Percentiles rank a stretch among this genome's conserved stretches.
phyloP scores from a whole-genome alignment of 192 early-diverging fungal genomes.

The Gigaspora rosea region DNA sequence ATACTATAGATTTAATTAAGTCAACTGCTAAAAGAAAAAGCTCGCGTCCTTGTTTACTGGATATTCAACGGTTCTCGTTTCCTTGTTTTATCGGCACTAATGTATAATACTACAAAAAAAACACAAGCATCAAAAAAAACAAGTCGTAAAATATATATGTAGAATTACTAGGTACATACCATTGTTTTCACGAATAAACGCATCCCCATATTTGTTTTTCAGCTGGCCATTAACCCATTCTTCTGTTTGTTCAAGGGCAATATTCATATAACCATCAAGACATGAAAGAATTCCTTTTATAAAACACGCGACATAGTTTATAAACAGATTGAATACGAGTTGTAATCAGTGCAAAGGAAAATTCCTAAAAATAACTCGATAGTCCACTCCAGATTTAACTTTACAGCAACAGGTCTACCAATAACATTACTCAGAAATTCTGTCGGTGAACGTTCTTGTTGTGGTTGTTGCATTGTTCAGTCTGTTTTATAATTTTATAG shows the following conservation, averaged over 20 bases:
- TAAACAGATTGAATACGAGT: background rate
- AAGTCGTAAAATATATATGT: background rate
- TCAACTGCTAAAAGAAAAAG: too few species aligned
- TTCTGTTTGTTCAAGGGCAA: slow-evolving; percentile 94
- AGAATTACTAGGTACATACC: slow-evolving; percentile 47
- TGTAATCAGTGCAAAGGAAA: background rate
- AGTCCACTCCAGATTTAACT: slow-evolving; percentile 94
- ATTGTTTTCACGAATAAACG: slow-evolving; percentile 97
- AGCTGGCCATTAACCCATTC: slow-evolving; percentile 95
- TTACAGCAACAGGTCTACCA: slow-evolving; percentile 85
- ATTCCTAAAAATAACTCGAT: slow-evolving; percentile 65
- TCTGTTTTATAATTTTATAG: background rate
- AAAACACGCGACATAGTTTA: background rate
- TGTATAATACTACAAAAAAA: slow-evolving; percentile 58
- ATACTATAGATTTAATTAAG: too few species aligned
- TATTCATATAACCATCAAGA: slow-evolving; percentile 97
- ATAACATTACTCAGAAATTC: slow-evolving; percentile 89
- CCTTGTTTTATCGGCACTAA: slow-evolving; percentile 51
- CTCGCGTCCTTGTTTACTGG: too few species aligned
- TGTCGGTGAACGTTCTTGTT: slow-evolving; percentile 56
- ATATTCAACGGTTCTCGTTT: background rate
- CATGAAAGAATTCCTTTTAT: slow-evolving; percentile 79
- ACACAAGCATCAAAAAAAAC: background rate
- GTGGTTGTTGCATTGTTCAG: slow-evolving; percentile 20
- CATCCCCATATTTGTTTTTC: slow-evolving; percentile 92